Evolutionary conservation across 1,284 basidiomycete species (phyloP).

Genomic region (Prillingera fragicola): DNA sequence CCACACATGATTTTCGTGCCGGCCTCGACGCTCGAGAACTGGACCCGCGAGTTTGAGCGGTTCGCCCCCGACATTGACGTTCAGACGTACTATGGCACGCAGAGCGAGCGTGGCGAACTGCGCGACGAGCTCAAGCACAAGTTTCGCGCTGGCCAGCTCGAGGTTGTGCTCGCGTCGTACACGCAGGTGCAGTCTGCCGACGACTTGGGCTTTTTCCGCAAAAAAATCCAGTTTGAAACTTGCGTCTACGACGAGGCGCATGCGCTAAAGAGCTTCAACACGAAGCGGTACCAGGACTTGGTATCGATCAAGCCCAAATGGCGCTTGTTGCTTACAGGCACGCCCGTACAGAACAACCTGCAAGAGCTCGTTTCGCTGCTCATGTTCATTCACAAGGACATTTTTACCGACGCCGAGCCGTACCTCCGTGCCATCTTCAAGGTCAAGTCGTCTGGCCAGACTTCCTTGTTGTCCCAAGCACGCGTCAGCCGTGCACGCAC

Average conservation of each 20-base stretch:
- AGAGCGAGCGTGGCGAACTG: conserved; percentile 75
- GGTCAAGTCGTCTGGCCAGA: conserved; percentile 62
- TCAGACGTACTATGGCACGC: conserved; percentile 87
- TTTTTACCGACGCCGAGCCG: conserved; percentile 70
- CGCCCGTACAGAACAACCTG: conserved; percentile 72
- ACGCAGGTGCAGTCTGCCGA: conserved; percentile 80
- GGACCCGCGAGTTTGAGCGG: conserved; percentile 89
- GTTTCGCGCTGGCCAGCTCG: conserved; percentile 66
- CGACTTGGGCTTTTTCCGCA: conserved; percentile 83
- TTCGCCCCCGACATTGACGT: conserved; percentile 83
- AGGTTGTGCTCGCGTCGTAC: conserved; percentile 95
- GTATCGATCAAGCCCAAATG: conserved; percentile 79
- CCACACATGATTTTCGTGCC: conserved; percentile 94
- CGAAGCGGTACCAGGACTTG: conserved; percentile 85
- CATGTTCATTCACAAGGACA: conserved; percentile 93
- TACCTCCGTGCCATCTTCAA: conserved; percentile 94
- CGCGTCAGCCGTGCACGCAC: conserved; percentile 91
- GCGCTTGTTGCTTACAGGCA: conserved; percentile 90
- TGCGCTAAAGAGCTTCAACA: conserved; percentile 93
- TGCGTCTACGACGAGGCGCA: conserved; percentile 95
- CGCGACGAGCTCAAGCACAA: conserved; percentile 60
- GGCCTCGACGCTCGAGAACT: conserved; percentile 95
- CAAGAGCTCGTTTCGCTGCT: conserved; percentile 96
- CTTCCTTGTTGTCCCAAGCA: conserved; percentile 79
- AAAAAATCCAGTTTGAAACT: conserved; percentile 85